Percentiles rank a stretch among this genome's conserved stretches.
phyloP scores from a whole-genome alignment of 139 green algal genomes.

The Asterochloris erici region DNA sequence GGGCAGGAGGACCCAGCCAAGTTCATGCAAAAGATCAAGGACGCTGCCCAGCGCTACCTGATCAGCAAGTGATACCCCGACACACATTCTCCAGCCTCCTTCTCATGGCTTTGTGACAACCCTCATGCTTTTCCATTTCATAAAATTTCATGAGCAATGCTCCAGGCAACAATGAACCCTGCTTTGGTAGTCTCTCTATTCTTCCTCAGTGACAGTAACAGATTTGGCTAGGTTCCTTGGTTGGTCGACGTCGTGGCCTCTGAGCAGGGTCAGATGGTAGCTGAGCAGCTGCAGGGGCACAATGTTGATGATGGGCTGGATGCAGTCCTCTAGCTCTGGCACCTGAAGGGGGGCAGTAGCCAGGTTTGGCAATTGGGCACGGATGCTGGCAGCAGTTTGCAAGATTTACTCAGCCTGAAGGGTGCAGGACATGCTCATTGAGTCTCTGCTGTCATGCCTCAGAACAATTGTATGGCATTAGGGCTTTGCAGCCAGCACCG shows the following conservation, averaged over 20 bases:
- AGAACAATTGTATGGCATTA: too few species aligned
- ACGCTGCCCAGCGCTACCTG: constrained; percentile 60
- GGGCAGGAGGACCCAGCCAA: constrained; percentile 57
- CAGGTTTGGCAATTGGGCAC: background rate
- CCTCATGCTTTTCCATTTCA: too few species aligned
- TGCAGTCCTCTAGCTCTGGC: constrained; percentile 66
- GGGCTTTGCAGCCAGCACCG: too few species aligned
- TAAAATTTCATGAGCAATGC: too few species aligned
- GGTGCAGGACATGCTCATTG: too few species aligned
- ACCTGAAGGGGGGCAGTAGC: constrained; percentile 25
- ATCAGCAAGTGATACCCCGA: constrained; percentile 20
- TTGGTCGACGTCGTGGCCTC: constrained; percentile 95
- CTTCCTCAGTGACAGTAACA: constrained; percentile 77
- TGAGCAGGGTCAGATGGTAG: constrained; percentile 93
- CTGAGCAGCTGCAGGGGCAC: constrained; percentile 93
- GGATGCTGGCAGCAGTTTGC: background rate
- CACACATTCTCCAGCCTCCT: too few species aligned
- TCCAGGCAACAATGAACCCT: background rate
- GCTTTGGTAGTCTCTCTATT: background rate
- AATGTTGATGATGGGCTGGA: constrained; percentile 97
- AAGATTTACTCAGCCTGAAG: background rate
- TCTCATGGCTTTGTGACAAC: too few species aligned
- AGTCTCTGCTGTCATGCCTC: too few species aligned
- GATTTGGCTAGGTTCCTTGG: constrained; percentile 96
- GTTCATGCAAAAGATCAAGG: constrained; percentile 81